A percentile compares a stretch with the other conserved stretches of the same genome.
These are phyloP conservation scores for Chenopodium suecicum DNA, from an alignment of 148 eudicot species.

Conservation along the genomic window DNA sequence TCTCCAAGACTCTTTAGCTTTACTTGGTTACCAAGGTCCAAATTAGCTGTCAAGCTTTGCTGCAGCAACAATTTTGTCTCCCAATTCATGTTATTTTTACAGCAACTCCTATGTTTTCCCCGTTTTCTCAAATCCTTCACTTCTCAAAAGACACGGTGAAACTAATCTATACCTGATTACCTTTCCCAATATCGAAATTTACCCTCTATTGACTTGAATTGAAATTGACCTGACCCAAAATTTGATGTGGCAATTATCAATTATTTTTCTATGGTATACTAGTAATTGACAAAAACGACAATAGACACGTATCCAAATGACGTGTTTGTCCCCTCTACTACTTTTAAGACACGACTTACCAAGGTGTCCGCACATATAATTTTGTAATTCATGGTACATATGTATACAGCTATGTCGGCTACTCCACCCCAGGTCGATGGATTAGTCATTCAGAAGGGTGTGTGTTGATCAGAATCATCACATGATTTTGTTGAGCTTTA, in stretches of 20 bases:
- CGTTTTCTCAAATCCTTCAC: neutral
- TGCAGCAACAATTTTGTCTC: constrained; percentile 25
- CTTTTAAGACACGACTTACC: neutral
- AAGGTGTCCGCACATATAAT: neutral
- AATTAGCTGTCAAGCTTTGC: constrained; percentile 15
- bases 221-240: neutral
- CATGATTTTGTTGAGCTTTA: constrained; percentile 27
- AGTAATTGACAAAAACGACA: too few species aligned
- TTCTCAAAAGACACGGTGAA: neutral
- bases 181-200: neutral
- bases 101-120: neutral
- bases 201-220: neutral
- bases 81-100: neutral
- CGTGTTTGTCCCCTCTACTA: neutral
- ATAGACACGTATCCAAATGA: too few species aligned
- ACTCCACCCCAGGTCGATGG: constrained; percentile 3
- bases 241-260: too few species aligned
- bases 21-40: constrained; percentile 7
- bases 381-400: neutral
- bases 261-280: too few species aligned
- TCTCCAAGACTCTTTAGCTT: constrained; percentile 11
- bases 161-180: neutral
- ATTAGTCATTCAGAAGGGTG: neutral
- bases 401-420: neutral
- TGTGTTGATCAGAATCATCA: constrained; percentile 27